Conservation (phyloP, 192 early-diverging fungal genomes). For the Coemansia erecta region DNA sequence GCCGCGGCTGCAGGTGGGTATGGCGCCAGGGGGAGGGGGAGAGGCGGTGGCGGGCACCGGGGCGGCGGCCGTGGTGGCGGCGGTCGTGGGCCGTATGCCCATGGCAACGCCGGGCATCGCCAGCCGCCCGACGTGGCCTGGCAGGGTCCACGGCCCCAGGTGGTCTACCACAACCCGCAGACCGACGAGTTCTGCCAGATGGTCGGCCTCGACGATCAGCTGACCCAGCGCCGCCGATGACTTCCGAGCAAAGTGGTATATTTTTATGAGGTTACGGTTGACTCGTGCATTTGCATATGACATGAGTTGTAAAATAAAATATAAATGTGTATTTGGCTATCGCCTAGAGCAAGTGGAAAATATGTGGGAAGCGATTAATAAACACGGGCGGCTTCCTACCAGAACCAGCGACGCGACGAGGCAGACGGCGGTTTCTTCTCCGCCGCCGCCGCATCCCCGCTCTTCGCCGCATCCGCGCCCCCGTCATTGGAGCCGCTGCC, state of each 20-base stretch:
- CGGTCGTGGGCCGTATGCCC: not conserved
- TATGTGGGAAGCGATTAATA: too few species aligned
- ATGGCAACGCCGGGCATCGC: not conserved
- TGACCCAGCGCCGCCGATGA: conserved; percentile 29
- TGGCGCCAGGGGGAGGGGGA: conserved; percentile 4
- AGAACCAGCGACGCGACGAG: conserved; percentile 45
- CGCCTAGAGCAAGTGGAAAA: too few species aligned
- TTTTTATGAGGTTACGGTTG: not conserved
- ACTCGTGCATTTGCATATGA: too few species aligned
- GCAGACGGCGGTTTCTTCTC: conserved; percentile 4
- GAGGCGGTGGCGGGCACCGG: conserved; percentile 7
- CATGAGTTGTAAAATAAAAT: too few species aligned
- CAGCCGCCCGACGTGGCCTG: conserved; percentile 5
- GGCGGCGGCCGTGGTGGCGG: conserved; percentile 2
- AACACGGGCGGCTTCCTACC: conserved; percentile 15
- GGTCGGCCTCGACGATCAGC: conserved; percentile 57
- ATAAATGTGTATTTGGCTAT: too few species aligned
- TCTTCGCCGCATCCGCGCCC: not conserved
- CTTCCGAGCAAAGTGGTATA: conserved; percentile 1
- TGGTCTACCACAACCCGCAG: conserved; percentile 77
- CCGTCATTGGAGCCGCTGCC: conserved; percentile 6
- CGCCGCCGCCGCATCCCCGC: not conserved
- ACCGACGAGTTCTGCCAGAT: conserved; percentile 72
- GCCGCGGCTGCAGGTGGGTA: conserved; percentile 12
- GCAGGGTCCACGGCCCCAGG: conserved; percentile 24